Evolutionary conservation across 768 basidiomycete genomes (phyloP).

Genomic region (Agaricus sinodeliciosus): DNA sequence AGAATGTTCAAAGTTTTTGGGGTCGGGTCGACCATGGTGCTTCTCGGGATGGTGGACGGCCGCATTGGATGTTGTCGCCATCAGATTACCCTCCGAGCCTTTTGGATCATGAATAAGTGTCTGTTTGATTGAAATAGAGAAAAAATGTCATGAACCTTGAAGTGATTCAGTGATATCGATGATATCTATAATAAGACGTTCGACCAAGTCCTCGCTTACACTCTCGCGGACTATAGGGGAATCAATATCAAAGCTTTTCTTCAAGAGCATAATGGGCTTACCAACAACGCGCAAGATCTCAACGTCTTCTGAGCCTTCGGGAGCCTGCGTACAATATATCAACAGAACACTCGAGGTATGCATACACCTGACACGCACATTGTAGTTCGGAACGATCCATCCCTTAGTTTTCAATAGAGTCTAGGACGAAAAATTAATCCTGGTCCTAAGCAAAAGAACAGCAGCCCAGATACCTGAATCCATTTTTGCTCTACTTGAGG

Average conservation of each 20-base stretch:
- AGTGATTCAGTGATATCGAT: constrained; percentile 41
- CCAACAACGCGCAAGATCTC: constrained; percentile 56
- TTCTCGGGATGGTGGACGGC: constrained; percentile 29
- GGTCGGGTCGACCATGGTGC: constrained; percentile 33
- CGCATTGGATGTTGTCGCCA: constrained; percentile 17
- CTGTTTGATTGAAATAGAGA: neutral
- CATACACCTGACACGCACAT: constrained; percentile 20
- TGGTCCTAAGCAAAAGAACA: constrained; percentile 10
- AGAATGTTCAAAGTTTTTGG: constrained; percentile 31
- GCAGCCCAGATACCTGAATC: constrained; percentile 30
- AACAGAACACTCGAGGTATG: neutral
- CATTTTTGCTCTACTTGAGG: constrained; percentile 47
- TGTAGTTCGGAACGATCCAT: constrained; percentile 61
- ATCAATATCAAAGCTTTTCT: too few species aligned
- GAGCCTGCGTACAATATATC: constrained; percentile 25
- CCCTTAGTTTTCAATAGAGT: constrained; percentile 41
- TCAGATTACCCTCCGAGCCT: constrained; percentile 21
- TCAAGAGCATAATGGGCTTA: neutral
- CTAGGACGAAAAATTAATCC: constrained; percentile 14
- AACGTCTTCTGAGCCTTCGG: constrained; percentile 40
- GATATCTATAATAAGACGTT: constrained; percentile 45
- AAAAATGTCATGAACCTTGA: constrained; percentile 27
- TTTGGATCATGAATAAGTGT: neutral
- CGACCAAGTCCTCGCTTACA: constrained; percentile 44
- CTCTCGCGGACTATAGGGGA: constrained; percentile 37